Base-by-base conservation (phyloP, 2,329 filamentous ascomycete species). In the Colletotrichum incanum region DNA sequence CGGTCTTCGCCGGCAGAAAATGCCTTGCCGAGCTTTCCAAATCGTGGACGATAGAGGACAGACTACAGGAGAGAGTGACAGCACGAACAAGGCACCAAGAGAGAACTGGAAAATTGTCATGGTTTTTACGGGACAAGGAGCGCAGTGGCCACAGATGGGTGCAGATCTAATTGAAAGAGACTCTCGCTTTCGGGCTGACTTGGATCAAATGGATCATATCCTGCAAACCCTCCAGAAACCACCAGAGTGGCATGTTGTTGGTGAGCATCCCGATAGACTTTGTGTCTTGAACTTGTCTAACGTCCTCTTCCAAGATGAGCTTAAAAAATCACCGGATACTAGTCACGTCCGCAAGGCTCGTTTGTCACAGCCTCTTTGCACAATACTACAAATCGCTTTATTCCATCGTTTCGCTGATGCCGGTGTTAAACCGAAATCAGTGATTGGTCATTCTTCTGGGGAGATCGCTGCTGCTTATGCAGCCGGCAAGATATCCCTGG, bases 381-480 rank as follows among this genome's bases (percentile, higher is more conserved):
- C 81, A 5, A 76, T 76, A 11, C 65, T 80, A 20, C 82, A 86
- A 67, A 76, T 87, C 8, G 83, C 76, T 0, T 73, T 88, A 0
- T 78, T 86, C 0, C 79, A 86, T 20, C 73, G 83, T 0, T 78
- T 87, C 2, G 28, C 37, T 0, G 66, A 72, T 0, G 78, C 76
- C 54, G 78, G 80, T 0, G 68, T 86, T 20, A 60, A 52, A 2
- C 79, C 83, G 0, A 23, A 73, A 8, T 79, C 77, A 0, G 81
- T 84, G 0, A 78, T 85, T 5, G 85, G 85, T 0, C 85, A 87
- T 67, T 85, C 82, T 0, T 79, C 76, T 5, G 85, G 85, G 1
- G 85, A 86, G 73, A 84, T 86, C 31, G 84, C 80, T 0, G 85
- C 84, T 2, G 84, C 84, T 0, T 86, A 86, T 59, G 82, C 83